Conservation (phyloP, 73 alveolate genomes). For the Tetrahymena elliotti region DNA sequence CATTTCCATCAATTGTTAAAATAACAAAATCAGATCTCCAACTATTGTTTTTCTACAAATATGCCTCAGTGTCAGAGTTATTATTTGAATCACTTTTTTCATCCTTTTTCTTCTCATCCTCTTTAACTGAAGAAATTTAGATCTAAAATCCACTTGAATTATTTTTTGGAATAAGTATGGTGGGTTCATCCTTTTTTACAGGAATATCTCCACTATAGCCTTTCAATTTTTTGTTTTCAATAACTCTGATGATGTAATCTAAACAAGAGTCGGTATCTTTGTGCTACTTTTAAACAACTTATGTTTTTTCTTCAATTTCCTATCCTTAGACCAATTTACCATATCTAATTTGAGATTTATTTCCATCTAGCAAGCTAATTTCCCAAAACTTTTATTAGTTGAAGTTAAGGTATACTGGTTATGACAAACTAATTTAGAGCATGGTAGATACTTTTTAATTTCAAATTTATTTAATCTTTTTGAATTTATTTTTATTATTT, state of each 20-base stretch:
- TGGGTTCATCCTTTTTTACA: not conserved
- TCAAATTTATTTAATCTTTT: not conserved
- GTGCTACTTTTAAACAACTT: not conserved
- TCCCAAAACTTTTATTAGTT: not conserved
- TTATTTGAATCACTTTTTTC: not conserved
- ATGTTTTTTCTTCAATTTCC: not conserved
- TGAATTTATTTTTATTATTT: not conserved
- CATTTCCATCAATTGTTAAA: not conserved
- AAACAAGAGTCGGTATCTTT: not conserved
- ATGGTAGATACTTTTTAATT: not conserved
- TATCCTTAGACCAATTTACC: not conserved
- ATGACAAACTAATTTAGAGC: not conserved
- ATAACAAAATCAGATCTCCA: not conserved
- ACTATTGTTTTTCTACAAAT: not conserved
- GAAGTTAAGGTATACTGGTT: not conserved
- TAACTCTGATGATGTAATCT: not conserved
- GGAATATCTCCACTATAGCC: not conserved
- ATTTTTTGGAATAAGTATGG: not conserved
- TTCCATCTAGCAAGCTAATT: not conserved
- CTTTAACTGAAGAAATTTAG: not conserved
- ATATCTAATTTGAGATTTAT: not conserved
- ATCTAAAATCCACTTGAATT: not conserved
- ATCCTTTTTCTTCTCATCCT: not conserved
- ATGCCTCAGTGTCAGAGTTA: not conserved
- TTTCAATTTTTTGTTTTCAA: not conserved